Evolutionary conservation across 78 protist species (phyloP).

Genomic region (Cyanophora paradoxa): DNA sequence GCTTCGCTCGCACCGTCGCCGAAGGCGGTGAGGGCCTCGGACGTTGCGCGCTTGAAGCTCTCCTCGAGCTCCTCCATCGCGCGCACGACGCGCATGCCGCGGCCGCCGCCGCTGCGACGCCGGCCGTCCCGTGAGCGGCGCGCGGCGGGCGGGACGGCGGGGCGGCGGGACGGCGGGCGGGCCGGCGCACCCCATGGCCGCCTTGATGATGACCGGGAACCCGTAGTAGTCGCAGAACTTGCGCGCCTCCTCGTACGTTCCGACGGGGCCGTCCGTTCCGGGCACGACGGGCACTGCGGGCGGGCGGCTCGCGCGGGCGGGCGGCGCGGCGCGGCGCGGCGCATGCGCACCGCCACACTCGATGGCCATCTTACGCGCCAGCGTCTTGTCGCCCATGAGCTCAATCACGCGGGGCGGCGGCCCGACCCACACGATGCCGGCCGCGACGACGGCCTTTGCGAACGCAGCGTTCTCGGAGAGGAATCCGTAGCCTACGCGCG

Average conservation of each 20-base stretch:
- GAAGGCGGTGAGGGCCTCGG: conserved; percentile 46
- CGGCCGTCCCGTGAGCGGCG: too few species aligned
- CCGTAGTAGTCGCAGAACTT: not conserved
- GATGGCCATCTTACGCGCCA: conserved; percentile 26
- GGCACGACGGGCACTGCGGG: not conserved
- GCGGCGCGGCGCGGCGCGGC: not conserved
- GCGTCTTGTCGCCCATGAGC: conserved; percentile 28
- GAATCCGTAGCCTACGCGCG: conserved; percentile 14
- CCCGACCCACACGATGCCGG: conserved; percentile 31
- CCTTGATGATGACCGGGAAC: conserved; percentile 53
- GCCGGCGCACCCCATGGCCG: too few species aligned
- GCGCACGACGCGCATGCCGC: conserved; percentile 48
- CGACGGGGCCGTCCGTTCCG: not conserved
- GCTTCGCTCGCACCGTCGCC: conserved; percentile 33
- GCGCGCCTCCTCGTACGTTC: not conserved
- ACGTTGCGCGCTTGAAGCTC: not conserved
- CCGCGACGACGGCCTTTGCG: conserved; percentile 15
- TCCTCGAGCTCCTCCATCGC: not conserved
- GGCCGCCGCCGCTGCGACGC: conserved; percentile 60
- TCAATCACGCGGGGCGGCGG: conserved; percentile 5
- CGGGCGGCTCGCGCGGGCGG: not conserved
- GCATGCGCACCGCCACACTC: not conserved
- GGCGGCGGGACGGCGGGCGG: too few species aligned
- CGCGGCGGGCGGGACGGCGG: too few species aligned
- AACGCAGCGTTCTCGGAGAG: conserved; percentile 28